Conservation (phyloP, 2,329 filamentous ascomycete species). For the Diaporthe caulivora region DNA sequence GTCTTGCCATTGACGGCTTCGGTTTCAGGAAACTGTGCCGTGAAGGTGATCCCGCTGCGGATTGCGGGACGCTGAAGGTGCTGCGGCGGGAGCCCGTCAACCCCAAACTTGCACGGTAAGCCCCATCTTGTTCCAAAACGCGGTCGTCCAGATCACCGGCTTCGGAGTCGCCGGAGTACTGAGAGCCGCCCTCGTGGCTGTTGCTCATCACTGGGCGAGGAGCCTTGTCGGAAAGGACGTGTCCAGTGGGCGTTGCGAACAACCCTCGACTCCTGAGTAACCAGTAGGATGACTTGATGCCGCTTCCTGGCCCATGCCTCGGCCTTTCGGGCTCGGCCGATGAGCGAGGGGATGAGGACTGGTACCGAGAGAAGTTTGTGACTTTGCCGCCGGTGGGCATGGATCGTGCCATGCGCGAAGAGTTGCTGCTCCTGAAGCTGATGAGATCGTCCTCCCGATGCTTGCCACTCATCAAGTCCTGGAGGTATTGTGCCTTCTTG, state of each 20-base stretch:
- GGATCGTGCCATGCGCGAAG: conserved; percentile 38
- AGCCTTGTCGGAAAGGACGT: conserved; percentile 37
- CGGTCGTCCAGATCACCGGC: conserved; percentile 36
- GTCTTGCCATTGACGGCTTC: conserved; percentile 8
- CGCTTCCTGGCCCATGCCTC: conserved; percentile 33
- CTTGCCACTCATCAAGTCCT: conserved; percentile 37
- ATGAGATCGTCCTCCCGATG: conserved; percentile 38
- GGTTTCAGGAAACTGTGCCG: conserved; percentile 30
- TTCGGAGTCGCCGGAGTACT: conserved; percentile 39
- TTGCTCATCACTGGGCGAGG: conserved; percentile 28
- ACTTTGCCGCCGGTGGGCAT: conserved; percentile 30
- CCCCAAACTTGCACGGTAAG: conserved; percentile 37
- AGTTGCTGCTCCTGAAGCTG: conserved; percentile 39
- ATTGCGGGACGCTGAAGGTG: conserved; percentile 30
- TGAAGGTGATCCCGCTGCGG: conserved; percentile 34
- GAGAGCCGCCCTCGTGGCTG: conserved; percentile 31
- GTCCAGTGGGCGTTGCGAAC: conserved; percentile 38
- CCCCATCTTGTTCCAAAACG: conserved; percentile 37
- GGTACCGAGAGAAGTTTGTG: conserved; percentile 40
- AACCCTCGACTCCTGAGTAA: conserved; percentile 36
- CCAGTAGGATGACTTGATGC: conserved; percentile 40
- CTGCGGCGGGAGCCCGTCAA: conserved; percentile 35
- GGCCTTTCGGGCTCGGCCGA: conserved; percentile 36
- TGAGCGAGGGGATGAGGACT: conserved; percentile 39
- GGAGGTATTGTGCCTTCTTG: conserved; percentile 37